Evolutionary conservation across 169 alveolate genomes (phyloP).

Genomic region (Cryptosporidium ryanae): DNA sequence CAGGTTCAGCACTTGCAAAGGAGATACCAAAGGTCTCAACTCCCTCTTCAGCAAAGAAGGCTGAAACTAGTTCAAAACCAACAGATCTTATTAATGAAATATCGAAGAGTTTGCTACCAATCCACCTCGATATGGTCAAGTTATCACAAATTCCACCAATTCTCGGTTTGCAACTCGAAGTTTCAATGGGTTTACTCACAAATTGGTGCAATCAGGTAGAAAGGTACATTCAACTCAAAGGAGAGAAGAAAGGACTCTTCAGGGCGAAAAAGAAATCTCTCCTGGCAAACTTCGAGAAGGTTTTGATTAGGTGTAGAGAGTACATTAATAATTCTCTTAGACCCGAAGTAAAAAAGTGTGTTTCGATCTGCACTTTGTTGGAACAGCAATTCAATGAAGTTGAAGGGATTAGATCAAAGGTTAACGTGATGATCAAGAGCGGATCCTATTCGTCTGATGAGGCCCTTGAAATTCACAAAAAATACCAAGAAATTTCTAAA

Average conservation of each 20-base stretch:
- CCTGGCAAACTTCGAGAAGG: constrained; percentile 30
- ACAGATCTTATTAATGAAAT: constrained; percentile 9
- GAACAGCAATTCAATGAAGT: constrained; percentile 63
- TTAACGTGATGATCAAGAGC: constrained; percentile 10
- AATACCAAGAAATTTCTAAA: constrained; percentile 43
- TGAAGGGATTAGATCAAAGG: constrained; percentile 42
- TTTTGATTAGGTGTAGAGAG: constrained; percentile 39
- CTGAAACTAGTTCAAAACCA: neutral
- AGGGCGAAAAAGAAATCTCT: constrained; percentile 38
- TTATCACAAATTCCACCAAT: constrained; percentile 69
- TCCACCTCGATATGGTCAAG: constrained; percentile 49
- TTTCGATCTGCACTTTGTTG: constrained; percentile 38
- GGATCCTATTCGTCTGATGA: constrained; percentile 41
- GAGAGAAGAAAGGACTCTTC: constrained; percentile 46
- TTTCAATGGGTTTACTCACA: constrained; percentile 71
- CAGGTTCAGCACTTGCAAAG: constrained; percentile 53
- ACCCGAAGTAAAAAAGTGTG: constrained; percentile 63
- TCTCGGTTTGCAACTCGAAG: constrained; percentile 57
- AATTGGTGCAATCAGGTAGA: constrained; percentile 73
- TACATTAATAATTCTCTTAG: constrained; percentile 49
- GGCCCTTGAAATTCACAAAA: neutral
- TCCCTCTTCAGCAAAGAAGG: neutral
- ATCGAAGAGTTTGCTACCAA: constrained; percentile 14
- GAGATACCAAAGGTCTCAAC: constrained; percentile 25
- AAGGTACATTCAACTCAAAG: constrained; percentile 45